phyloP scores from a whole-genome alignment of 2,329 filamentous ascomycete genomes.

The Ophiocordyceps robertsii region DNA sequence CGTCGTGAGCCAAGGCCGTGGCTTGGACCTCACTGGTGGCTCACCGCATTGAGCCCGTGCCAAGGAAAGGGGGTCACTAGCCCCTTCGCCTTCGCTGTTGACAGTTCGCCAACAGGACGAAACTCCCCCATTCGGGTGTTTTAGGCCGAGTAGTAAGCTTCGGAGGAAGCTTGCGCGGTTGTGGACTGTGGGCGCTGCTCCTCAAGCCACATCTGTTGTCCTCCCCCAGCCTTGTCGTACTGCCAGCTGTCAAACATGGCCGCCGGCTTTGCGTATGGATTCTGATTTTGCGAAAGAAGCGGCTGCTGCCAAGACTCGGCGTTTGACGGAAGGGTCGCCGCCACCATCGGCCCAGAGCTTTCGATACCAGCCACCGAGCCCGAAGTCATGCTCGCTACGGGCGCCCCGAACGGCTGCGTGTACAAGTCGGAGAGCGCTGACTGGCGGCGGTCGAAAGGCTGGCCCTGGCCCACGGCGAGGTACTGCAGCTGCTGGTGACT shows the following conservation, averaged over 20 bases:
- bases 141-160: constrained; percentile 8
- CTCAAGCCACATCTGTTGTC: constrained; percentile 5
- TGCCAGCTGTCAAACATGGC: constrained; percentile 25
- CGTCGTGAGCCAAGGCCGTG: too few species aligned
- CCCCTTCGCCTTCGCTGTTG: too few species aligned
- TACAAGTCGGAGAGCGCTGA: constrained; percentile 31
- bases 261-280: constrained; percentile 22
- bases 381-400: constrained; percentile 21
- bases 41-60: too few species aligned
- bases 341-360: constrained; percentile 18
- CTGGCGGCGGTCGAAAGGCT: constrained; percentile 28
- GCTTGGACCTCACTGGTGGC: too few species aligned
- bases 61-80: too few species aligned
- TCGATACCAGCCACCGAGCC: constrained; percentile 19
- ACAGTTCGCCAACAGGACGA: neutral
- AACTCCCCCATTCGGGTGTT: too few species aligned
- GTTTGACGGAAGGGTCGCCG: constrained; percentile 15
- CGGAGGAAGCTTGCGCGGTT: constrained; percentile 6
- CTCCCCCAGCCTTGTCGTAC: constrained; percentile 12
- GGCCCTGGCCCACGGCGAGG: constrained; percentile 23
- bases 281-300: constrained; percentile 13
- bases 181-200: constrained; percentile 4
- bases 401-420: constrained; percentile 22
- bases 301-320: constrained; percentile 32
- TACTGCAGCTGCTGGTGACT: constrained; percentile 24